These are phyloP conservation scores for Mayamaea pseudoterrestris DNA, from an alignment of 108 stramenopile genomes.

Conservation along the genomic window DNA sequence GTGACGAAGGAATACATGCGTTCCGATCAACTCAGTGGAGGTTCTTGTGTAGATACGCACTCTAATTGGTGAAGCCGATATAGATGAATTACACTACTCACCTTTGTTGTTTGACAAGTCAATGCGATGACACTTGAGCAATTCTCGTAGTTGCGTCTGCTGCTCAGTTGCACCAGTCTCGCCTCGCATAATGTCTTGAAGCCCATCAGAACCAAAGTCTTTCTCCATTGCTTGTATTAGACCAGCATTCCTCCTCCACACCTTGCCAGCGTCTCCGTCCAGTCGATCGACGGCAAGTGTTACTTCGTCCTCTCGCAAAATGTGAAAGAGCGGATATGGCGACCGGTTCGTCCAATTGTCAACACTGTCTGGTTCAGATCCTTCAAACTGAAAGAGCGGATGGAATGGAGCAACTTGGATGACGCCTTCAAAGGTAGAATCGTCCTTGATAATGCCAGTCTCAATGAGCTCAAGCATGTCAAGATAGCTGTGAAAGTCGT, in stretches of 20 bases:
- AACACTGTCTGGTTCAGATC: constrained; percentile 14
- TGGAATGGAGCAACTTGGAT: constrained; percentile 77
- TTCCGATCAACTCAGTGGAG: constrained; percentile 37
- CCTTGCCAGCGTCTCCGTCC: constrained; percentile 54
- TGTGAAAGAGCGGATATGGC: constrained; percentile 75
- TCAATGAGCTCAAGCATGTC: constrained; percentile 31
- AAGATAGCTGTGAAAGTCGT: constrained; percentile 43
- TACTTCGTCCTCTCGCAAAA: constrained; percentile 71
- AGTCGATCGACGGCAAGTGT: constrained; percentile 44
- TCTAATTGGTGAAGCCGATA: no score
- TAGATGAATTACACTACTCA: no score
- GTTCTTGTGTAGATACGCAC: neutral
- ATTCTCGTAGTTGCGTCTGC: neutral
- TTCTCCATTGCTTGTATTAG: constrained; percentile 41
- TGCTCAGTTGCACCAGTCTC: neutral
- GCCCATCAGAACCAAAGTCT: constrained; percentile 20
- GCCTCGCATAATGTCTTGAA: constrained; percentile 17
- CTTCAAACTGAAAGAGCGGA: constrained; percentile 55
- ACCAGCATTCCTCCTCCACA: constrained; percentile 62
- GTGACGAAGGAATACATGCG: constrained; percentile 64
- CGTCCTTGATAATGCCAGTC: constrained; percentile 32
- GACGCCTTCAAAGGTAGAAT: constrained; percentile 28
- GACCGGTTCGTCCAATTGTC: constrained; percentile 70
- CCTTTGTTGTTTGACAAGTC: no score
- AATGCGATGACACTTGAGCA: no score